Base-by-base conservation (phyloP, 768 basidiomycete genomes). In the Mycena sanguinolenta region DNA sequence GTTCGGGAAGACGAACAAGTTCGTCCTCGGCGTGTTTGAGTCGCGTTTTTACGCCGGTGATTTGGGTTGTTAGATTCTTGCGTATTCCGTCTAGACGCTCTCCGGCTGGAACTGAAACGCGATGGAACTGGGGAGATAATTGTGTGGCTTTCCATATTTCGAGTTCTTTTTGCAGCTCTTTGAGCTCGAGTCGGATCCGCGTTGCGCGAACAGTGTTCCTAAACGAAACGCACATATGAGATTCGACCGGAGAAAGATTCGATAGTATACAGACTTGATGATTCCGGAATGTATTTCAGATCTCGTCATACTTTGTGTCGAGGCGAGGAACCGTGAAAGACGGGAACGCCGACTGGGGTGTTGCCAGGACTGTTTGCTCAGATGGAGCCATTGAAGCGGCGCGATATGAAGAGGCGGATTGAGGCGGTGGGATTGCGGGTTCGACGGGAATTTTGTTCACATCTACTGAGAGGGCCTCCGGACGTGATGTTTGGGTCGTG, bases 401-500 rank as follows among this genome's bases (percentile, higher is more conserved):
- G 2, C 69, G 68, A 54, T 61, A 73, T 4, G 72, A 61, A 53
- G 66, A 72, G n/a, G 67, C 67, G 19, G 71, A 69, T 36, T 52
- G 63, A 1, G 72, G n/a, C n/a, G n/a, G 71, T 16, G 52, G 67
- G 30, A 23, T 6, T 19, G 63, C 30, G 7, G 38, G 38, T 25
- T 68, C 63, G 42, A 67, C 53, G 4, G 23, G 39, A 42, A 59
- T 57, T 34, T 27, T 52, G 21, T 30, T 19, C 4, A 55, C 67
- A 19, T 70, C 58, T 17, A 73, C 42, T 34, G 54, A 36, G 3
- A 63, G 70, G 55, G 39, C 23, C 16, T 23, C 64, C n/a, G 66
- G 53, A 25, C 46, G 61, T n/a, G 54, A 32, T 4, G 54, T 9
- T 36, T 30, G 36, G 21, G 61, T n/a, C 23, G 61, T 23, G 27